Base-by-base conservation (phyloP, 2,329 filamentous ascomycete species). In the Graphilbum ipis-grandicollis region DNA sequence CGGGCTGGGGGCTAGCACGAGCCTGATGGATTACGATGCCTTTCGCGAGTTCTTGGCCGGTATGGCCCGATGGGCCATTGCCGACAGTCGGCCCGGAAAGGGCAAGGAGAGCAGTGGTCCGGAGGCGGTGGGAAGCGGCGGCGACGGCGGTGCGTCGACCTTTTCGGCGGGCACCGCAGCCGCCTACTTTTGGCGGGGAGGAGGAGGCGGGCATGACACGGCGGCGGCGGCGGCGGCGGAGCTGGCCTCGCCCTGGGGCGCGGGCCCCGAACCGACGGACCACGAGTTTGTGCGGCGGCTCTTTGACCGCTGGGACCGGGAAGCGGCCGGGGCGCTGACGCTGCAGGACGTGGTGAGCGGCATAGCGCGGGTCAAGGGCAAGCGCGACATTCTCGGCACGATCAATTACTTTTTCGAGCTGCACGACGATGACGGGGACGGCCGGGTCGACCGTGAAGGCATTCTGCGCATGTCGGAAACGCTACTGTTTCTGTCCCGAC, bases 361-460 rank as follows among this genome's bases (percentile, higher is more conserved):
- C 1, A 64, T 98, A 33, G 86, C 88, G 2, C 75, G 81, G 13
- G 83, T 98, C 50, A 96, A 93, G 55, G 88, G 90, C 9, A 85
- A 80, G 38, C 77, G 79, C 33, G 90, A 98, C 55, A 94, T 98
- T 46, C 94, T 98, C 88, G 83, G 83, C 22, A 90, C 82, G 40
- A 96, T 98, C 50, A 90, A 77, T 41, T 96, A 96, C 57, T 96
- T 98, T 56, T 98, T 98, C 48, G 83, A 94, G 50, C 71, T 98
- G 1, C 94, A 96, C 54, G 90, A 98, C 52, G 88, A 98, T 46
- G 79, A 88, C 48, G 71, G 75, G 1, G 85, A 93, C 52, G 90
- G 90, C 19, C 84, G 74, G 47, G 86, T 98, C 5, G 90, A 96
- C 50, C 75, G 90, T 10, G 90, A 98, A 56, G 90, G 90, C 6